A percentile compares a stretch with the other conserved stretches of the same genome.
Conservation (phyloP, 2,329 filamentous ascomycete genomes). For the Escovopsis sp. region DNA sequence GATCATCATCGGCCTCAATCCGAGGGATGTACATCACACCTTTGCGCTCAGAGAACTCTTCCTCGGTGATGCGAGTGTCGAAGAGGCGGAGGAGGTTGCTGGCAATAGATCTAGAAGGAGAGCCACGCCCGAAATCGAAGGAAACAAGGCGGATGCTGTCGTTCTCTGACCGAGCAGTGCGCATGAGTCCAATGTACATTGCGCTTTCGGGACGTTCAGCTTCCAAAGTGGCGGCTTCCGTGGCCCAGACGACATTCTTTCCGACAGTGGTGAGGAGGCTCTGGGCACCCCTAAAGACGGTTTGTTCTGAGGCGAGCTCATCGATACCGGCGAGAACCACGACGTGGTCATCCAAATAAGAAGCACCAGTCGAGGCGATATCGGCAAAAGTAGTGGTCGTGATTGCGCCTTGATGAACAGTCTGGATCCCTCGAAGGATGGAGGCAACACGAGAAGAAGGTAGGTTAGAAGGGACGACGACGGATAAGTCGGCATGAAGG, state of each 20-base stretch:
- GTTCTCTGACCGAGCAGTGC: slow-evolving; percentile 8
- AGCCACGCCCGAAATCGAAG: slow-evolving; percentile 7
- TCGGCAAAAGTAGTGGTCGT: slow-evolving; percentile 7
- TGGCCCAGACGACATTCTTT: slow-evolving; percentile 10
- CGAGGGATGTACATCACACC: slow-evolving; percentile 12
- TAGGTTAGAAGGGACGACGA: slow-evolving; percentile 7
- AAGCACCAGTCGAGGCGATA: slow-evolving; percentile 4
- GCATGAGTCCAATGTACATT: slow-evolving; percentile 8
- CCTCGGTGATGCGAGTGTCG: slow-evolving; percentile 7
- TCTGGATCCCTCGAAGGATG: slow-evolving; percentile 7
- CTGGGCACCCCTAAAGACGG: slow-evolving; percentile 10
- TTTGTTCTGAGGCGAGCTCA: slow-evolving; percentile 8
- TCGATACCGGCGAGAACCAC: slow-evolving; percentile 10
- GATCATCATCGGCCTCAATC: slow-evolving; percentile 10
- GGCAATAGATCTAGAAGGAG: slow-evolving; percentile 6
- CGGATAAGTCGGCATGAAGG: slow-evolving; percentile 5
- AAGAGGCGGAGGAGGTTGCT: slow-evolving; percentile 8
- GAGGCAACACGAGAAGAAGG: slow-evolving; percentile 6
- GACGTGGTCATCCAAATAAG: slow-evolving; percentile 4
- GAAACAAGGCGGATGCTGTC: slow-evolving; percentile 7
- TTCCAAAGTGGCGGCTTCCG: slow-evolving; percentile 7
- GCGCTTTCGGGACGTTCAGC: slow-evolving; percentile 7
- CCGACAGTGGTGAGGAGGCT: slow-evolving; percentile 7
- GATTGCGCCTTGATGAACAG: slow-evolving; percentile 4
- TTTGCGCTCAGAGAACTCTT: slow-evolving; percentile 11